A percentile compares a stretch with the other conserved stretches of the same genome.
These are phyloP conservation scores for Candida montana DNA, from an alignment of 805 yeast genomes.

Conservation along the genomic window DNA sequence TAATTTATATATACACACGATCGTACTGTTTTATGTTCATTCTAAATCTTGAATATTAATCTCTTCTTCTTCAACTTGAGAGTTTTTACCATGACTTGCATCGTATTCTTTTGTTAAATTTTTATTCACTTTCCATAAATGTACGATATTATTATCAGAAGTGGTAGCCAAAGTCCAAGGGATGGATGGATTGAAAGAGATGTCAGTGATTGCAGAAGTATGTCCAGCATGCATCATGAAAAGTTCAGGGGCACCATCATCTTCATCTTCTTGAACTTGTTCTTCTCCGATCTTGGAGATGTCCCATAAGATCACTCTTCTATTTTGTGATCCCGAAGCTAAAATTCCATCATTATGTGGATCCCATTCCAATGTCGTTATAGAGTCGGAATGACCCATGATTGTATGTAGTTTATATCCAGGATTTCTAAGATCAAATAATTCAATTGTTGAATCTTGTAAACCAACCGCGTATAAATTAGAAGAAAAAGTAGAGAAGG, in stretches of 20 bases:
- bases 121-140: conserved; percentile 39
- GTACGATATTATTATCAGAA: conserved; percentile 40
- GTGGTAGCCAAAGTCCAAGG: conserved; percentile 73
- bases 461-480: conserved; percentile 67
- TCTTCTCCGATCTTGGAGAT: conserved; percentile 74
- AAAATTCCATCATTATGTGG: conserved; percentile 72
- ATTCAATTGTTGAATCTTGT: conserved; percentile 56
- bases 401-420: conserved; percentile 54
- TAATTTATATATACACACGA: background rate
- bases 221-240: conserved; percentile 94
- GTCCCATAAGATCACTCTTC: conserved; percentile 77
- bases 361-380: conserved; percentile 72
- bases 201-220: conserved; percentile 68
- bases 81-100: background rate
- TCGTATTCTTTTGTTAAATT: conserved; percentile 30
- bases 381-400: conserved; percentile 74
- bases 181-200: conserved; percentile 58
- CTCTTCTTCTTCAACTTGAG: conserved; percentile 9
- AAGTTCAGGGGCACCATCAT: conserved; percentile 85
- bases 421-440: conserved; percentile 57
- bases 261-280: conserved; percentile 81
- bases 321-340: conserved; percentile 72
- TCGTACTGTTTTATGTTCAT: conserved; percentile 1
- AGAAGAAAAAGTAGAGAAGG: conserved; percentile 58
- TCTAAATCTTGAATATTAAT: conserved; percentile 20